Base-by-base conservation (phyloP, 805 yeast genomes). In the Yamadazyma kitorensis region DNA sequence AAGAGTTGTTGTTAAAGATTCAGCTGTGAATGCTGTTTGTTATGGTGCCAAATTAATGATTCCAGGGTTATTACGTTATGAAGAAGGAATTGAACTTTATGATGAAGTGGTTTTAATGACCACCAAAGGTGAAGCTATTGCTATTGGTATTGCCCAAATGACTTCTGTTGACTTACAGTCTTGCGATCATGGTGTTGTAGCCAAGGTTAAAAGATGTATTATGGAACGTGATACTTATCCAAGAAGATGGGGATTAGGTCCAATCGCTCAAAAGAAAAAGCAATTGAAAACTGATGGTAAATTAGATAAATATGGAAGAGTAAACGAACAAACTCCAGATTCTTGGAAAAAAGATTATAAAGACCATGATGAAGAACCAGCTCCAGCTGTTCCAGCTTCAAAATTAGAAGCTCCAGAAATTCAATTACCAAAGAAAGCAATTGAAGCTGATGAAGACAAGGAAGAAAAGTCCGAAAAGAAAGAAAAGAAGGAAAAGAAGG, bases 221-320 rank as follows among this genome's bases (percentile, higher is more conserved):
- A 93, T 93, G 98, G 98, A 93, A 73, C 83, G 98, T 73, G 98
- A 93, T 64, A 79, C 95, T 33, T 93, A 93, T 67, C 98, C 98
- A 69, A 85, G 98, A 77, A 83, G 97, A 77, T 93, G 98, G 98
- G 98, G 98, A 44, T 72, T 93, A 52, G 98, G 98, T 53, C 98
- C 98, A 53, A 86, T 89, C 60, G 98, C 98, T 41, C 87, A 86
- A 68, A 88, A 88, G 82, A 93, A 93, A 85, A 93, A 93, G 77
- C 96, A 91, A 74, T 72, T 93, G 76, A 91, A 89, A 77, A 84
- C 94, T 35, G 95, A 85, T 48, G 98, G 98, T 56, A 91, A 93
- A 70, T 80, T 93, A 57, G 98, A 93, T 74, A 86, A 91, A 68
- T 93, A 68, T 57, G 98, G 98, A 45, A 82, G 96, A 71, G 74